Percentiles rank a stretch among this genome's conserved stretches.
Evolutionary conservation across 768 basidiomycete genomes (phyloP).

Genomic region (Galerina sulciceps): DNA sequence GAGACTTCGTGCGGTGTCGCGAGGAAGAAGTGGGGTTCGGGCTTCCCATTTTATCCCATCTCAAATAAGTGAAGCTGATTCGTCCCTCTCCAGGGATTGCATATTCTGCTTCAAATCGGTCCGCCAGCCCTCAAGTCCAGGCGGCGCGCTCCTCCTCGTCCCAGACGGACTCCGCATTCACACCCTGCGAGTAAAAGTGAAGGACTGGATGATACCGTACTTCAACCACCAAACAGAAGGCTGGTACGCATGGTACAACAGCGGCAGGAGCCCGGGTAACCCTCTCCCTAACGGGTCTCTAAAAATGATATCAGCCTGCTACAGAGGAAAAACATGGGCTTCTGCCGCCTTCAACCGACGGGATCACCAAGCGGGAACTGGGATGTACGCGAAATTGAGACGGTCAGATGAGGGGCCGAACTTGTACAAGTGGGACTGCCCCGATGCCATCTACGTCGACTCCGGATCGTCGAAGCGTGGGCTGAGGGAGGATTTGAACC

Average conservation of each 20-base stretch:
- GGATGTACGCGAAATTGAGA: too few species aligned
- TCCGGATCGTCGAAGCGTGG: too few species aligned
- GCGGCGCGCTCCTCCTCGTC: background rate
- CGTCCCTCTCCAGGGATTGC: background rate
- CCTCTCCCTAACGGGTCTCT: conserved; percentile 1
- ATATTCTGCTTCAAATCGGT: background rate
- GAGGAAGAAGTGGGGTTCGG: too few species aligned
- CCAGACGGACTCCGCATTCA: background rate
- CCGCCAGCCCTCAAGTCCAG: background rate
- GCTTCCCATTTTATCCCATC: too few species aligned
- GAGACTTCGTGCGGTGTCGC: too few species aligned
- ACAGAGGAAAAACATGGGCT: conserved; percentile 6
- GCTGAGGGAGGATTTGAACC: too few species aligned
- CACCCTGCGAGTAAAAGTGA: background rate
- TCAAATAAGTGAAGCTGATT: background rate
- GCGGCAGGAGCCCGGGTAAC: background rate
- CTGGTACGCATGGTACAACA: conserved; percentile 1
- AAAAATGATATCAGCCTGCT: background rate
- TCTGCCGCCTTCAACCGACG: background rate
- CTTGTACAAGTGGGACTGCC: too few species aligned
- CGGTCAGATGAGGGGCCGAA: too few species aligned
- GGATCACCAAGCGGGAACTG: too few species aligned
- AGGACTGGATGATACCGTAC: background rate
- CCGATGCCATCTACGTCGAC: too few species aligned
- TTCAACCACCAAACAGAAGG: background rate